phyloP scores from a whole-genome alignment of 164 flowering plant species.

The Berberis thunbergii region DNA sequence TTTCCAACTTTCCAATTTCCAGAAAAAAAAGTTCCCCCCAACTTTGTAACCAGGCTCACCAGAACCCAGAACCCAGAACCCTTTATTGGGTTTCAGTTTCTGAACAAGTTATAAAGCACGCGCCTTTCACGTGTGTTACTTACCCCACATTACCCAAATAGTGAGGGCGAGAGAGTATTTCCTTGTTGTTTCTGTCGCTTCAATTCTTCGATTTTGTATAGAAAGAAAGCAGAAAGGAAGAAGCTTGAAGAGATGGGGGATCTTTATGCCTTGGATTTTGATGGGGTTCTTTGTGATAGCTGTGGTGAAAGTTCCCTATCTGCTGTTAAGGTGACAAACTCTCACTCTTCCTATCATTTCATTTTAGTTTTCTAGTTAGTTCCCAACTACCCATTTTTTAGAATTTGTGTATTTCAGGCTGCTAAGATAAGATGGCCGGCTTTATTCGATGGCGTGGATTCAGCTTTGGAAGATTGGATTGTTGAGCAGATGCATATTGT shows the following conservation, averaged over 20 bases:
- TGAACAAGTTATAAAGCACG: too few species aligned
- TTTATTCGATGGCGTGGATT: constrained; percentile 60
- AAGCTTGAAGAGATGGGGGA: constrained; percentile 36
- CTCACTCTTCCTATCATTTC: neutral
- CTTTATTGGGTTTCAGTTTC: too few species aligned
- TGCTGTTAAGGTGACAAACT: constrained; percentile 65
- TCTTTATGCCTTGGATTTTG: constrained; percentile 86
- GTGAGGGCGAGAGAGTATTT: too few species aligned
- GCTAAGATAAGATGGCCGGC: constrained; percentile 90
- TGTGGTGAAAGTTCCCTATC: constrained; percentile 95
- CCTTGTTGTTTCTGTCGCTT: neutral
- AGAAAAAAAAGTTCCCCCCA: too few species aligned
- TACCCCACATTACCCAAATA: too few species aligned
- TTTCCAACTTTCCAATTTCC: neutral
- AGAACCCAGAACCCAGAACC: too few species aligned
- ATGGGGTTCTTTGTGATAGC: constrained; percentile 93
- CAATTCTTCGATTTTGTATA: neutral
- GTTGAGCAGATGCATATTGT: constrained; percentile 84
- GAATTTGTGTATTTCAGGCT: constrained; percentile 35
- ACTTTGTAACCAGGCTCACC: too few species aligned
- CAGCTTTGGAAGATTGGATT: constrained; percentile 65
- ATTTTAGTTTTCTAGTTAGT: neutral
- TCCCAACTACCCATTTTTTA: neutral
- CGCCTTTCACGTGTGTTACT: too few species aligned
- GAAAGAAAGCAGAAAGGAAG: neutral